phyloP scores from a whole-genome alignment of 2,329 filamentous ascomycete species.

The Exophiala sp. region DNA sequence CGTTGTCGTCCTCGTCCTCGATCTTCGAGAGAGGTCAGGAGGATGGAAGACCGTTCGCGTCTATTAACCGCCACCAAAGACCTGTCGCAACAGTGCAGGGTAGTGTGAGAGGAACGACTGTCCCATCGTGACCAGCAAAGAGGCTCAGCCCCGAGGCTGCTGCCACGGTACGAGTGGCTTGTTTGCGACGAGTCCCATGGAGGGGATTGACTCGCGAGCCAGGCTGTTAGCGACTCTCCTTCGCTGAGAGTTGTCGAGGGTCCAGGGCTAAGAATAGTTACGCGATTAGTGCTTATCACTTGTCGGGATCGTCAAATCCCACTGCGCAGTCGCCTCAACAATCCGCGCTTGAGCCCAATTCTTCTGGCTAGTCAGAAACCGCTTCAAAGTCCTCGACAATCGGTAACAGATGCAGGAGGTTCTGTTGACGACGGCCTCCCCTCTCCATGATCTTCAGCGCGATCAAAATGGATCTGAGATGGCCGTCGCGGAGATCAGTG shows the following conservation, averaged over 20 bases:
- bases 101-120: neutral
- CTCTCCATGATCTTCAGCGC: no score
- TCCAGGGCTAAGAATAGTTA: conserved; percentile 20
- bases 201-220: neutral
- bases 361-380: neutral
- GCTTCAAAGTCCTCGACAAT: neutral
- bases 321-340: neutral
- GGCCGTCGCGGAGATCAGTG: no score
- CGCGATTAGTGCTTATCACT: conserved; percentile 23
- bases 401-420: no score
- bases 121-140: neutral
- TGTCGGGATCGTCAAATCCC: neutral
- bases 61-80: neutral
- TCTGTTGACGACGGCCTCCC: no score
- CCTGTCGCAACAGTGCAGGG: neutral
- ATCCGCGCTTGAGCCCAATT: neutral
- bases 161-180: neutral
- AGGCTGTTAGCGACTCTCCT: neutral
- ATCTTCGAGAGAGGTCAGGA: neutral
- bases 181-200: neutral
- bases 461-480: no score
- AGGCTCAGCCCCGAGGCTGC: neutral
- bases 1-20: neutral
- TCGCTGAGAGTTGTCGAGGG: neutral
- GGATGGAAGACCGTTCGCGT: neutral